These are phyloP conservation scores for Geotrichum histeridarum DNA, from an alignment of 1,139 yeast genomes.

Conservation along the genomic window DNA sequence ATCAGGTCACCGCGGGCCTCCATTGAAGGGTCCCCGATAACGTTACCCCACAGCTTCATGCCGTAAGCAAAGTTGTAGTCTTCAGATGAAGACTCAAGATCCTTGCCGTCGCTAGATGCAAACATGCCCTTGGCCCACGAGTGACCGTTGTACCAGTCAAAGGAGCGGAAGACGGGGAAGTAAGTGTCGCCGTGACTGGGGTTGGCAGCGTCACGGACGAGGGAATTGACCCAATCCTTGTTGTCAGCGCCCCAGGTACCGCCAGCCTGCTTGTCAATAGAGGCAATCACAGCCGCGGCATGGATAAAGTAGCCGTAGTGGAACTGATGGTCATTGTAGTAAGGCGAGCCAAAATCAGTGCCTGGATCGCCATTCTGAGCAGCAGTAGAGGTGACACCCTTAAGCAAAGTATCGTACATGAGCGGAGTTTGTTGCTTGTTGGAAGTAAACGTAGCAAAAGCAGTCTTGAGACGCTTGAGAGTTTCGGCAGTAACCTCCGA, in stretches of 20 bases:
- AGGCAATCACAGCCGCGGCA: slow-evolving; percentile 67
- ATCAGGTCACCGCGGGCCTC: slow-evolving; percentile 64
- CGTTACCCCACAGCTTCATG: slow-evolving; percentile 68
- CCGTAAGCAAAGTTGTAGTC: slow-evolving; percentile 66
- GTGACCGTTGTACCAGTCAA: slow-evolving; percentile 75
- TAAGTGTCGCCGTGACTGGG: slow-evolving; percentile 48
- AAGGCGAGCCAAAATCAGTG: slow-evolving; percentile 58
- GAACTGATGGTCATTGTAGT: slow-evolving; percentile 72
- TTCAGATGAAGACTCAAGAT: slow-evolving; percentile 72
- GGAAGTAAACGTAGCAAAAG: slow-evolving; percentile 47
- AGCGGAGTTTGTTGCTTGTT: slow-evolving; percentile 57
- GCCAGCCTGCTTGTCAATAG: slow-evolving; percentile 51
- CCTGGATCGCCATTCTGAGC: slow-evolving; percentile 42
- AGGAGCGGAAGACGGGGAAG: slow-evolving; percentile 67
- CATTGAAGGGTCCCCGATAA: slow-evolving; percentile 59
- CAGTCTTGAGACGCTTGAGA: slow-evolving; percentile 48
- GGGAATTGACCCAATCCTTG: slow-evolving; percentile 53
- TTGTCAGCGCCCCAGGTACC: slow-evolving; percentile 64
- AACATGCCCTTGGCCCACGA: slow-evolving; percentile 79
- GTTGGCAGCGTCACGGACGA: slow-evolving; percentile 68
- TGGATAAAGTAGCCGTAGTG: slow-evolving; percentile 70
- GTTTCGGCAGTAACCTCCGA: slow-evolving; percentile 32
- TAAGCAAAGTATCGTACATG: slow-evolving; percentile 60
- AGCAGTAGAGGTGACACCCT: slow-evolving; percentile 58
- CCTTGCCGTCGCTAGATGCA: slow-evolving; percentile 63